These are phyloP conservation scores for Solanum pinnatisectum DNA, from an alignment of 257 asterid species.

Conservation along the genomic window DNA sequence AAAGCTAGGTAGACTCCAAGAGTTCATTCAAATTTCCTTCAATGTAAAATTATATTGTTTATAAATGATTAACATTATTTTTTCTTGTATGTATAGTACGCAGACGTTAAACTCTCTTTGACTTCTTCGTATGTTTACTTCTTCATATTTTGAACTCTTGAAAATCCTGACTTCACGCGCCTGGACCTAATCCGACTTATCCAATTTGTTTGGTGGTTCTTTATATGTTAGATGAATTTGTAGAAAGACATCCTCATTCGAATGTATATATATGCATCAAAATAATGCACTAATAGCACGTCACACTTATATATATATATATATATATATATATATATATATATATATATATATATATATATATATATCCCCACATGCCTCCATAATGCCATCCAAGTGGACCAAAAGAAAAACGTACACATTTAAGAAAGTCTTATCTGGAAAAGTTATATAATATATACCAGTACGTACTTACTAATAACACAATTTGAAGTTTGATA, in stretches of 20 bases:
- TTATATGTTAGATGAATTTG: not conserved
- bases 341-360: not conserved
- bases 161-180: no score
- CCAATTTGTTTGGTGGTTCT: not conserved
- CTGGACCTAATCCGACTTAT: not conserved
- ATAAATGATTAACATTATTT: no score
- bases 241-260: not conserved
- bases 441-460: not conserved
- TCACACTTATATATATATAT: not conserved
- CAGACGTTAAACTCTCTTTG: no score
- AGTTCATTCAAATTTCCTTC: no score
- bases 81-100: no score
- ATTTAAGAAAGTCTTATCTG: not conserved
- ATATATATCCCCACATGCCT: not conserved
- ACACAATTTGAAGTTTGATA: not conserved
- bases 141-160: no score
- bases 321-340: not conserved
- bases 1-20: no score
- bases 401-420: not conserved
- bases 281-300: not conserved
- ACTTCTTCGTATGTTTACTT: no score
- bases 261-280: not conserved
- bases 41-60: no score
- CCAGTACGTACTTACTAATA: not conserved
- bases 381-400: not conserved